A percentile compares a stretch with the other conserved stretches of the same genome.
Evolutionary conservation across 495 filamentous ascomycete species (phyloP).

Genomic region (Hypoxylon rickii): DNA sequence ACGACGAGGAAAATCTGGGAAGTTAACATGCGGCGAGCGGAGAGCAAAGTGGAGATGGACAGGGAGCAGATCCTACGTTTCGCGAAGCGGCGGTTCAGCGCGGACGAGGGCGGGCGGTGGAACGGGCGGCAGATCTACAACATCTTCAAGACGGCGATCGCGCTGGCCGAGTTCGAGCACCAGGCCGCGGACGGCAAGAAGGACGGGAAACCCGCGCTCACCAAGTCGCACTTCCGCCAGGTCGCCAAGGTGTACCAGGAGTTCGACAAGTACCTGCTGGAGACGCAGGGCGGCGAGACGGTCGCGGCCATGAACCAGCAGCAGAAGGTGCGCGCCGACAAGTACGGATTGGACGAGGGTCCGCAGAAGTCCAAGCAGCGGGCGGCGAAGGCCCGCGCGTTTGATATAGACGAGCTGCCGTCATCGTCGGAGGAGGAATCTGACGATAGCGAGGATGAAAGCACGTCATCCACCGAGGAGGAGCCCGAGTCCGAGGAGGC

Average conservation of each 20-base stretch:
- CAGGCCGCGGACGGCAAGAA: neutral
- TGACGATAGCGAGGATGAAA: neutral
- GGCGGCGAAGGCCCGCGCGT: constrained; percentile 2
- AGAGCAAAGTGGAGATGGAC: constrained; percentile 53
- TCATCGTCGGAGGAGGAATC: constrained; percentile 16
- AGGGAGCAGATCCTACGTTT: constrained; percentile 18
- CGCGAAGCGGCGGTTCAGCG: constrained; percentile 17
- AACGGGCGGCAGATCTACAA: constrained; percentile 54
- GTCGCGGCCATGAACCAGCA: neutral
- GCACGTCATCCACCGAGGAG: neutral
- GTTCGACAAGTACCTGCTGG: constrained; percentile 30
- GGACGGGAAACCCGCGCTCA: constrained; percentile 1
- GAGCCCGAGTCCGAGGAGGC: neutral
- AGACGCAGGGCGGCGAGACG: constrained; percentile 20
- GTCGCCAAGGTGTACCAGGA: constrained; percentile 21
- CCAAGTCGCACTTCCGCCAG: constrained; percentile 16
- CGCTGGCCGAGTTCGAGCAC: constrained; percentile 36
- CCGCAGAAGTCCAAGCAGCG: constrained; percentile 4
- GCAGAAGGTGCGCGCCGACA: constrained; percentile 54
- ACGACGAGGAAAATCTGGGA: constrained; percentile 79
- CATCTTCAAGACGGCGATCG: constrained; percentile 47
- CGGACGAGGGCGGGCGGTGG: constrained; percentile 33
- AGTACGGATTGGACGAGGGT: constrained; percentile 1
- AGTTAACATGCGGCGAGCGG: constrained; percentile 67
- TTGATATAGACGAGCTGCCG: constrained; percentile 10